These are phyloP conservation scores for Malus orientalis DNA, from an alignment of 306 rosid species.

Conservation along the genomic window DNA sequence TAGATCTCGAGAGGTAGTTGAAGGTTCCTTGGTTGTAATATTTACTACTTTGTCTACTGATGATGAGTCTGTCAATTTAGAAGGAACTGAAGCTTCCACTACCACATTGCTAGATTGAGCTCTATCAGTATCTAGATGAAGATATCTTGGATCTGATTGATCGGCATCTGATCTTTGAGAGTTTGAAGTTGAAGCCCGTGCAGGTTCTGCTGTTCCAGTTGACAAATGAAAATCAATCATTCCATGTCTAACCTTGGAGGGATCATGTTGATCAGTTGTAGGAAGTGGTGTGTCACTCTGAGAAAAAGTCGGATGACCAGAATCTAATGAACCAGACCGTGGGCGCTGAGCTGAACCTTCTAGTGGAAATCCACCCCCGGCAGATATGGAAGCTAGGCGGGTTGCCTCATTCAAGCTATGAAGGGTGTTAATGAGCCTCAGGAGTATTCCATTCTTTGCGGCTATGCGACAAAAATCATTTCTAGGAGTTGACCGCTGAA, in stretches of 20 bases:
- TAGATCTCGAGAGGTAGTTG: constrained; percentile 44
- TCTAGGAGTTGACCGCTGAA: constrained; percentile 91
- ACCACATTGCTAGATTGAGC: constrained; percentile 54
- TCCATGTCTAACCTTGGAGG: constrained; percentile 58
- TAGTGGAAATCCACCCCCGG: constrained; percentile 62
- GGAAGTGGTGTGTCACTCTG: constrained; percentile 54
- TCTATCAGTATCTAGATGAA: constrained; percentile 53
- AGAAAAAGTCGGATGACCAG: constrained; percentile 46
- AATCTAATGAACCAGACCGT: constrained; percentile 76
- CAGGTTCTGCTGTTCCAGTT: constrained; percentile 46
- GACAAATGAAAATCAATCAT: constrained; percentile 52
- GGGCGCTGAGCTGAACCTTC: constrained; percentile 74
- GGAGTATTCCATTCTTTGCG: constrained; percentile 86
- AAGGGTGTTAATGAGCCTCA: constrained; percentile 94
- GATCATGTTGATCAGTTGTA: constrained; percentile 58
- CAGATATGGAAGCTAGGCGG: constrained; percentile 73
- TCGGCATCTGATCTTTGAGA: constrained; percentile 67
- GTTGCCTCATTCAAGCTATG: constrained; percentile 98
- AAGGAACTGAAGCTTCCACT: constrained; percentile 34
- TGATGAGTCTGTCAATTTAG: constrained; percentile 34
- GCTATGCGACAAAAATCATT: constrained; percentile 96
- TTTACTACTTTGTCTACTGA: constrained; percentile 43
- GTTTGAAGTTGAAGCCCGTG: constrained; percentile 72
- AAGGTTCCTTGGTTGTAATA: constrained; percentile 49
- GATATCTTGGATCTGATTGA: constrained; percentile 36